Percentiles rank a stretch among this genome's conserved stretches.
phyloP scores from a whole-genome alignment of 257 asterid species.

The Plectranthus barbatus region DNA sequence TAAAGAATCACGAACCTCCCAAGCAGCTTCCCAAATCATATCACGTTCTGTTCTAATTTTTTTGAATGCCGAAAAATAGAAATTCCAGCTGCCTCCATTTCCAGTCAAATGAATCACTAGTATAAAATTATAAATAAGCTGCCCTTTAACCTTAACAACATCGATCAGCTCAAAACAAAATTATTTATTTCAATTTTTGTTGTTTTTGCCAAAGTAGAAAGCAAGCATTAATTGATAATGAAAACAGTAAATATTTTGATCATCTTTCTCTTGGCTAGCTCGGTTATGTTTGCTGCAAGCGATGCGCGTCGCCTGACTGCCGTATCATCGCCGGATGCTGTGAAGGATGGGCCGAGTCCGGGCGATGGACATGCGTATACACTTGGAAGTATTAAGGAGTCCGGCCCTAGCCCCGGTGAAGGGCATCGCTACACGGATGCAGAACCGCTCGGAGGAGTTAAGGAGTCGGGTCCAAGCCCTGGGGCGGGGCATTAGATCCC shows the following conservation, averaged over 20 bases:
- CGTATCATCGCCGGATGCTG: neutral
- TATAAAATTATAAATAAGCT: slow-evolving; percentile 22
- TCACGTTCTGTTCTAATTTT: neutral
- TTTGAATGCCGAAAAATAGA: no score
- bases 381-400: slow-evolving; percentile 20
- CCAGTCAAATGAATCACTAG: neutral
- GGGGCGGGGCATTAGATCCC: slow-evolving; percentile 25
- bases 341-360: slow-evolving; percentile 29
- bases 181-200: no score
- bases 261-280: slow-evolving; percentile 14
- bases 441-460: slow-evolving; percentile 5
- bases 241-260: neutral
- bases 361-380: slow-evolving; percentile 21
- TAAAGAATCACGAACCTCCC: slow-evolving; percentile 21
- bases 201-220: no score
- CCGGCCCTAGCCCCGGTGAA: slow-evolving; percentile 33
- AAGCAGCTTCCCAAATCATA: slow-evolving; percentile 19
- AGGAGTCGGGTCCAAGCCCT: slow-evolving; percentile 37
- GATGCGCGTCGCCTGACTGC: slow-evolving; percentile 30
- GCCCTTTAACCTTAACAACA: neutral
- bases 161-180: neutral
- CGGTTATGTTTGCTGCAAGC: neutral
- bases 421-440: slow-evolving; percentile 6
- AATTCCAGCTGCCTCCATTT: no score
- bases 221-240: neutral